Evolutionary conservation across 371 early-diverging fungal species (phyloP).

Genomic region (Rhizopus arrhizus): DNA sequence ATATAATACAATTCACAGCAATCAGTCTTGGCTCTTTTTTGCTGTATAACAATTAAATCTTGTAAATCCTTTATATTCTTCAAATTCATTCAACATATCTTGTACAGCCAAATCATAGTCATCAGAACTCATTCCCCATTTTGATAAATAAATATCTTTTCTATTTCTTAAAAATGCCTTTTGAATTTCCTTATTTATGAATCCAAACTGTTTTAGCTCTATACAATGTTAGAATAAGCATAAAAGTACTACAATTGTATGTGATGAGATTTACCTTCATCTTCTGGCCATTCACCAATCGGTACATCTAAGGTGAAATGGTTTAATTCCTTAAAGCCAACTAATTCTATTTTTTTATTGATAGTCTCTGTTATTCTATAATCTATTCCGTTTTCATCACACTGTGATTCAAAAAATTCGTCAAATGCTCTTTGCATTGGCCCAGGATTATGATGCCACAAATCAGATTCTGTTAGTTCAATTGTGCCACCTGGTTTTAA

Average conservation of each 20-base stretch:
- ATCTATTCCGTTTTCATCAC: slow-evolving; percentile 36
- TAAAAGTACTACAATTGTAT: too few relatives aligned
- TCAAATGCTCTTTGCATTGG: slow-evolving; percentile 51
- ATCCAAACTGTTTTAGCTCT: slow-evolving; percentile 57
- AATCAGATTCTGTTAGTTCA: slow-evolving; percentile 45
- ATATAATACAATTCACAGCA: background rate
- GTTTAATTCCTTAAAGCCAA: slow-evolving; percentile 31
- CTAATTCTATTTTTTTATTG: slow-evolving; percentile 21
- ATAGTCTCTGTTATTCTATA: slow-evolving; percentile 36
- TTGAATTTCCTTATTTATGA: slow-evolving; percentile 52
- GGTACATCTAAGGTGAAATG: slow-evolving; percentile 45
- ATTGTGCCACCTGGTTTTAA: slow-evolving; percentile 49
- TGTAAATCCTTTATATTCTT: slow-evolving; percentile 50
- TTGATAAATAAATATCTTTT: slow-evolving; percentile 36
- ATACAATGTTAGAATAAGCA: background rate
- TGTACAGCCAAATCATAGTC: slow-evolving; percentile 51
- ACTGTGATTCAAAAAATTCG: slow-evolving; percentile 40
- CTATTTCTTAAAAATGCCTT: slow-evolving; percentile 41
- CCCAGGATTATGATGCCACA: slow-evolving; percentile 52
- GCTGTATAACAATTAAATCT: slow-evolving; percentile 50
- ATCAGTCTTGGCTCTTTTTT: slow-evolving; percentile 16
- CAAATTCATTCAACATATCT: slow-evolving; percentile 49
- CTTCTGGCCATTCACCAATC: slow-evolving; percentile 54
- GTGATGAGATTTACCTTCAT: slow-evolving; percentile 23
- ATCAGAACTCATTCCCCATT: slow-evolving; percentile 46